A percentile compares a stretch with the other conserved stretches of the same genome.
These are phyloP conservation scores for Dalbergia oliveri DNA, from an alignment of 306 rosid species.

Conservation along the genomic window DNA sequence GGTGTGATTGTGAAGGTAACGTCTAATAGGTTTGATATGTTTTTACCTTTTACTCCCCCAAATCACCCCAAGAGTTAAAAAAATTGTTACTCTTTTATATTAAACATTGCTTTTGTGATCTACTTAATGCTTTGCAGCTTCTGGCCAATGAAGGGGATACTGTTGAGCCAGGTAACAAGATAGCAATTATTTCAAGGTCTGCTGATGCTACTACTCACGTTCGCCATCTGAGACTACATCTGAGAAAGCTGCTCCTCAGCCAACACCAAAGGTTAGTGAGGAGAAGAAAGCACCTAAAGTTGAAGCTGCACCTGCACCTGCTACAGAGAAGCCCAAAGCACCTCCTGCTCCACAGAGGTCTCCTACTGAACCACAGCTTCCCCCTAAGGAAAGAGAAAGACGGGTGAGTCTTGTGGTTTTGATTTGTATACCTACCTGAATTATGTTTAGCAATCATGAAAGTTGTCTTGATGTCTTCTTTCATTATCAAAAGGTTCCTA, in stretches of 20 bases:
- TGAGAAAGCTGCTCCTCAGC: constrained; percentile 59
- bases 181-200: constrained; percentile 84
- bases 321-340: constrained; percentile 58
- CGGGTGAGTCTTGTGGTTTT: constrained; percentile 59
- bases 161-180: constrained; percentile 85
- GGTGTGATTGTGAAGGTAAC: constrained; percentile 79
- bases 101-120: constrained; percentile 29
- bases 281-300: constrained; percentile 64
- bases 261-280: constrained; percentile 58
- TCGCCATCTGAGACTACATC: constrained; percentile 68
- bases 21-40: constrained; percentile 6
- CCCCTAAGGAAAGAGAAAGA: constrained; percentile 85
- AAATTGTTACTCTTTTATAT: background rate
- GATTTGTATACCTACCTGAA: constrained; percentile 17
- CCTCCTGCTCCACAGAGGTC: constrained; percentile 60
- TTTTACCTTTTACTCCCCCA: background rate
- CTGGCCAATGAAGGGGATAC: constrained; percentile 90
- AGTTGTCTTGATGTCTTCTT: constrained; percentile 32
- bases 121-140: constrained; percentile 57
- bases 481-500: constrained; percentile 71
- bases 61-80: background rate
- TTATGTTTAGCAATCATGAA: constrained; percentile 10
- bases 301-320: constrained; percentile 53
- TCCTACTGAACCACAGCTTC: constrained; percentile 85
- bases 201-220: constrained; percentile 78